Evolutionary conservation across 768 basidiomycete species (phyloP).

Genomic region (Saitozyma sp.): DNA sequence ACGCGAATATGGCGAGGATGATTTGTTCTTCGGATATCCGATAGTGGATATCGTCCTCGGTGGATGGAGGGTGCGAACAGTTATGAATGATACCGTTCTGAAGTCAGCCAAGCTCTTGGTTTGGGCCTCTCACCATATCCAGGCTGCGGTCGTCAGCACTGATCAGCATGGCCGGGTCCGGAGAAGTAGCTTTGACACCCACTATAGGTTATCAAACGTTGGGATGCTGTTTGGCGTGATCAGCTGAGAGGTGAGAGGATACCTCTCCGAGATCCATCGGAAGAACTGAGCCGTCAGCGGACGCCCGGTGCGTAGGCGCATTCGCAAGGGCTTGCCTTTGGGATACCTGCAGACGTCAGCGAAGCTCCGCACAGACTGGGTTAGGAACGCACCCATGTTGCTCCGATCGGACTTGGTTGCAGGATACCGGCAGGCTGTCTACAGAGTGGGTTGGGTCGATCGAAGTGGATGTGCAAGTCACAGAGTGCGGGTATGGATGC

Average conservation of each 20-base stretch:
- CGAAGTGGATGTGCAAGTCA: no score
- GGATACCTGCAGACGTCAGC: constrained; percentile 28
- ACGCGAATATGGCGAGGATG: constrained; percentile 93
- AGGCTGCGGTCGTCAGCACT: constrained; percentile 12
- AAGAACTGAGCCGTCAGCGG: constrained; percentile 69
- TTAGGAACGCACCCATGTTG: constrained; percentile 23
- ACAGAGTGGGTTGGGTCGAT: no score
- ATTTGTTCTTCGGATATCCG: constrained; percentile 95
- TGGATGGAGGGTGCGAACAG: constrained; percentile 79
- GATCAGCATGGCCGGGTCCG: not conserved
- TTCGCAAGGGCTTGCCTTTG: constrained; percentile 14
- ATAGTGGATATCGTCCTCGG: constrained; percentile 93
- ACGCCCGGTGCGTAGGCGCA: not conserved
- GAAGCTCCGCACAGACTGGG: not conserved
- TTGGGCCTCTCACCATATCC: constrained; percentile 19
- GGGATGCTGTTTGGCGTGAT: constrained; percentile 99
- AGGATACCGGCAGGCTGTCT: no score
- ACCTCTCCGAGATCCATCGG: constrained; percentile 97
- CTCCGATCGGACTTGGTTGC: not conserved
- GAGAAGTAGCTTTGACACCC: constrained; percentile 34
- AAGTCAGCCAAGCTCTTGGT: not conserved
- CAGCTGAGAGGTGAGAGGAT: constrained; percentile 95
- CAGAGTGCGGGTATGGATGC: no score
- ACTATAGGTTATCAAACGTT: constrained; percentile 70
- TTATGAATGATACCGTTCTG: constrained; percentile 59